Evolutionary conservation across 148 eudicot genomes (phyloP).

Genomic region (Silene conica): DNA sequence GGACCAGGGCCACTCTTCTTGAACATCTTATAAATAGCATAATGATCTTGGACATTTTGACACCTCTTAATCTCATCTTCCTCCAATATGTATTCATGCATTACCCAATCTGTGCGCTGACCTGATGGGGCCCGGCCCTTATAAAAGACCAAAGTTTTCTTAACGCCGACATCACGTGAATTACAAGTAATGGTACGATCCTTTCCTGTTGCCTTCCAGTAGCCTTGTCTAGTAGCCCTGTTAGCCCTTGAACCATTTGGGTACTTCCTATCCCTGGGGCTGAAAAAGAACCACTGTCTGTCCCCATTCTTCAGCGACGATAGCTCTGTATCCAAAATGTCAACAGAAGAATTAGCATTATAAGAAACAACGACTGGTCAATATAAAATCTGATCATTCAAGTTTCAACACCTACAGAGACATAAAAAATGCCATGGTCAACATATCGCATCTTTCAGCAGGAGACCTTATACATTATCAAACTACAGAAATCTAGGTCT

Average conservation of each 20-base stretch:
- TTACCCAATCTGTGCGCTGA: conserved; percentile 90
- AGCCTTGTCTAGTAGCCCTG: conserved; percentile 73
- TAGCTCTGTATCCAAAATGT: conserved; percentile 24
- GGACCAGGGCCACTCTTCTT: conserved; percentile 98
- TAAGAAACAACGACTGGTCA: neutral
- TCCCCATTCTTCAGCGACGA: conserved; percentile 68
- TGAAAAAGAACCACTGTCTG: conserved; percentile 91
- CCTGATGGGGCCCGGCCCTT: conserved; percentile 90
- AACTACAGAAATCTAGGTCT: neutral
- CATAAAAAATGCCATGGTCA: neutral
- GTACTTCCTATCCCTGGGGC: conserved; percentile 86
- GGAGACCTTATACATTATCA: too few relatives aligned
- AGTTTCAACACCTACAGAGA: neutral
- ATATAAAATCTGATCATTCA: neutral
- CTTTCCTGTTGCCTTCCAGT: conserved; percentile 99
- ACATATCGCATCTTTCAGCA: neutral
- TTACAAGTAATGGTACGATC: conserved; percentile 61
- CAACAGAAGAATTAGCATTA: conserved; percentile 1
- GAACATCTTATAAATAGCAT: conserved; percentile 74
- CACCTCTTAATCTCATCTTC: conserved; percentile 85
- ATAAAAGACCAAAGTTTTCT: conserved; percentile 84
- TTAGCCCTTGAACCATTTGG: conserved; percentile 86
- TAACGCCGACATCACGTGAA: conserved; percentile 67
- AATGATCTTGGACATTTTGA: conserved; percentile 46
- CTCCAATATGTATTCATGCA: conserved; percentile 84